Evolutionary conservation across 257 asterid species (phyloP), one percentile per base, ranked within the genome.

Genomic region (Nicotiana otophora): DNA sequence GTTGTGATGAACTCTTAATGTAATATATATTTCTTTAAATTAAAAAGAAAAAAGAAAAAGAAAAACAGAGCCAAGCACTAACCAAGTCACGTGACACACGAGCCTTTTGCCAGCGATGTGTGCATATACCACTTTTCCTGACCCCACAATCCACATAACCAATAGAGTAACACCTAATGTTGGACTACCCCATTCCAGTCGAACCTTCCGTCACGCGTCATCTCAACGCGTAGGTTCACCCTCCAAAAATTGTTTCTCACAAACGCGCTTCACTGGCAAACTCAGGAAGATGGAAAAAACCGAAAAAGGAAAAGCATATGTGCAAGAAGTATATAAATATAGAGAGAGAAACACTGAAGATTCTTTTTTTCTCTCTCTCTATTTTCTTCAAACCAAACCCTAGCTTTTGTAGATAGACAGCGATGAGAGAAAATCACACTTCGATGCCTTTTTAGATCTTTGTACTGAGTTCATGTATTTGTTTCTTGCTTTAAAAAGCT

Each of bases 141-240:
- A 5, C 5, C n/a, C 42, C 42, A 23, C 26, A 23, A 23, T 23
- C 26, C 26, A 64, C 70, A 11, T 5, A 64, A 64, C 57, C 31
- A 70, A 82, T 1, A 23, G 26, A 23, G 26, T 64, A 51, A 61
- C 57, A 58, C 26, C 75, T 60, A 79, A 53, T 54, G 77, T 78
- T 9, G 51, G 51, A 42, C 51, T 42, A 42, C 12, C 51, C 51
- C 51, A 42, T 9, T 34, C 61, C 67, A 81, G 76, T 82, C 55
- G 81, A 81, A 78, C 75, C 70, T 81, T 84, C 33, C 79, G 12
- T 75, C 86, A 83, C 86, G 81, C 88, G 81, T 58, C 63, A 1
- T 4, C 0, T 7, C 23, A 19, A 78, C 86, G 86, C 90, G 89
- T 87, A 84, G 31, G 2, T 60, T 60, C 51, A 19, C 30, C 5